Evolutionary conservation across 1,284 basidiomycete species (phyloP), one percentile per base, ranked within the genome.

Genomic region (Ceratobasidium papillatum): DNA sequence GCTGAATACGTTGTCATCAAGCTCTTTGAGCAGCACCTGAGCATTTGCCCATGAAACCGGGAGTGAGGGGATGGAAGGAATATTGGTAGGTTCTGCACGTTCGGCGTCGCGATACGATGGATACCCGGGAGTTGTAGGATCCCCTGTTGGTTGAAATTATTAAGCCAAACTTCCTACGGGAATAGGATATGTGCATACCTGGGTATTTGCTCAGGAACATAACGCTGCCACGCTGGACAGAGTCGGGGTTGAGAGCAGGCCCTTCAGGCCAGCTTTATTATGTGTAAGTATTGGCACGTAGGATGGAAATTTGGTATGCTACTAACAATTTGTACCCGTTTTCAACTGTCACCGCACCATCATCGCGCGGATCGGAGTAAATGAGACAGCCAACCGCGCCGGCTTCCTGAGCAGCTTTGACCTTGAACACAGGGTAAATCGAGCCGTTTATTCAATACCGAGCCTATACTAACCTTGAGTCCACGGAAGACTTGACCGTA

Each of bases 291-390:
- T 25, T 30, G 54, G 30, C 17, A 30, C n/a, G 22, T 25, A 38
- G 2, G 54, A 27, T 8, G 43, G 9, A 43, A 22, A 58, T 41
- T 22, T 45, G 27, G 56, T 17, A 56, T 1, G 17, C 12, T 19
- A 27, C 76, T 62, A 75, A 94, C 17, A 89, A 84, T 54, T 85
- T 82, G 79, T 90, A 93, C 1, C 93, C 94, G 77, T 96, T 95
- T 75, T 88, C 88, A 25, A 88, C 87, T 1, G 91, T 94, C 38
- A 95, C 90, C 51, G 86, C 87, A 25, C 95, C 95, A 79, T 98
- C 95, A 80, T 98, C 95, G 71, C 90, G 90, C 14, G 93, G 92
- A 82, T 98, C 96, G 17, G 90, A 90, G 83, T 95, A 99, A 79
- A 98, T 96, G 73, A 89, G 78, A 49, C 81, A 80, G 11, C 80